Conservation (phyloP, 768 basidiomycete genomes). For the Phanerochaete sordida region DNA sequence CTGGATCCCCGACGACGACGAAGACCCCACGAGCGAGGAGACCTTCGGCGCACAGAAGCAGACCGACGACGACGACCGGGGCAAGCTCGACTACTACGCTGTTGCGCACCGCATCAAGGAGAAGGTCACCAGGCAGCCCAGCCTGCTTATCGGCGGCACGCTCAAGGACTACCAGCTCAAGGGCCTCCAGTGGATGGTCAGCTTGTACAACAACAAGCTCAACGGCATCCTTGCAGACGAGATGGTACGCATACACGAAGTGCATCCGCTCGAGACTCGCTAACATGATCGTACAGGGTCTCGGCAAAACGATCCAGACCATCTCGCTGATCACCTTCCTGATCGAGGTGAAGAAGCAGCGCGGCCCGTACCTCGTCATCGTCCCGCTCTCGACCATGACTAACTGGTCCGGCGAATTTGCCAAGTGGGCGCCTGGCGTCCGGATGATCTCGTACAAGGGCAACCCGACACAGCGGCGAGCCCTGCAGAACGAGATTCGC, state of each 20-base stretch:
- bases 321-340: slow-evolving; percentile 95
- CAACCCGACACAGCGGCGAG: slow-evolving; percentile 69
- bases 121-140: slow-evolving; percentile 71
- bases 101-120: slow-evolving; percentile 93
- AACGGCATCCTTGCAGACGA: slow-evolving; percentile 95
- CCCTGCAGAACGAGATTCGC: slow-evolving; percentile 73
- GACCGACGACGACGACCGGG: slow-evolving; percentile 54
- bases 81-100: slow-evolving; percentile 93
- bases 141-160: slow-evolving; percentile 78
- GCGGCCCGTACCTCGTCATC: slow-evolving; percentile 94
- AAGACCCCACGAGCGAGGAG: slow-evolving; percentile 76
- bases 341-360: slow-evolving; percentile 85
- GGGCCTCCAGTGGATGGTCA: slow-evolving; percentile 98
- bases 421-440: slow-evolving; percentile 92
- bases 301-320: slow-evolving; percentile 92
- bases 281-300: slow-evolving; percentile 53
- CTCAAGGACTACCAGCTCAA: slow-evolving; percentile 95
- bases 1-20: slow-evolving; percentile 59
- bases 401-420: slow-evolving; percentile 95
- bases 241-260: slow-evolving; percentile 62
- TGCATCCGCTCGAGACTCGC: too few species aligned
- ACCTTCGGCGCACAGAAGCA: slow-evolving; percentile 84
- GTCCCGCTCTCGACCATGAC: slow-evolving; percentile 96
- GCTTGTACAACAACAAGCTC: slow-evolving; percentile 92
- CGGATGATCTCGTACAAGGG: slow-evolving; percentile 87